Base-by-base conservation (phyloP, 345 rosid species). In the Lenwebbia sp. region DNA sequence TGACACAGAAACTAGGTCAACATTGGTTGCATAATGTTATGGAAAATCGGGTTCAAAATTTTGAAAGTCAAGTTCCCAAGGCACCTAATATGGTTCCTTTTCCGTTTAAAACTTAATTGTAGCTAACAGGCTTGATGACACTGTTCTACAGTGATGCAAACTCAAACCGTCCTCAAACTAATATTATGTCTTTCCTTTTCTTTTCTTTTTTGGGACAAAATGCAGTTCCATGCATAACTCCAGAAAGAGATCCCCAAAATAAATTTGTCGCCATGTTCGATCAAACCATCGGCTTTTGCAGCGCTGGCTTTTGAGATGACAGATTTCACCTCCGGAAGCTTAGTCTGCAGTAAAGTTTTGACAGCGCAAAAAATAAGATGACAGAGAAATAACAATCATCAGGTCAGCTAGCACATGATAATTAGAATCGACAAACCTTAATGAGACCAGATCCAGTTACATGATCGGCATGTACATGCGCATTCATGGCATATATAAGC, bases 391-490 rank as follows among this genome's bases (percentile, higher is more conserved):
- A 41, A 11, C 41, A 56, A 23, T 40, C 55, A 78, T 7, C 12
- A 14, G 10, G 52, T 51, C 23, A 7, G 41, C 65, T 0, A 13
- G 51, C 28, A 50, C 54, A 54, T 60, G 83, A 7, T 17, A 47
- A 28, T 47, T 26, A 25, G 37, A 28, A 81, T 56, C 26, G 3
- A 49, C n/a, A 28, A 54, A 96, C 99, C 99, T 94, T 96, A 54
- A 97, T 89, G 85, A 95, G 93, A 55, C 98, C 98, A 54, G 98
- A 92, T 44, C 99, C 99, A 23, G 98, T 97, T 57, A 97, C 92
- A 90, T 97, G 99, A 92, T 97, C 99, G 54, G 99, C 99, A 91
- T 97, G 99, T 12, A 96, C 99, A 90, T 96, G 99, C 52, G 99
- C 96, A 93, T 96, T 97, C 91, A 94, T 85, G 6, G 95, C 99